Evolutionary conservation across 2,329 filamentous ascomycete genomes (phyloP).

Genomic region (Penicillium expansum): DNA sequence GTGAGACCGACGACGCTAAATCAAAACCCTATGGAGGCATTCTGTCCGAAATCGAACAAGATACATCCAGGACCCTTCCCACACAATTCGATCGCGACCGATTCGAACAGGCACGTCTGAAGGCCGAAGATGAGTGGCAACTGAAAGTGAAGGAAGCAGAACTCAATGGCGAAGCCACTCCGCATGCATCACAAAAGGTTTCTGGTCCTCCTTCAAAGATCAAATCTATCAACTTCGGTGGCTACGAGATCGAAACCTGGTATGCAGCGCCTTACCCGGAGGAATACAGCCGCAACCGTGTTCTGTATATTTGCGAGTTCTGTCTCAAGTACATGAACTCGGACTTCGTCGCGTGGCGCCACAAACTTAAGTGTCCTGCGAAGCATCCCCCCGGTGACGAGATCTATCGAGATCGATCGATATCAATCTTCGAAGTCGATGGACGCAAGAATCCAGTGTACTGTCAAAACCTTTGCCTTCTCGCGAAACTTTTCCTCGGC

Average conservation of each 20-base stretch:
- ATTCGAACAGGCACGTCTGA: conserved; percentile 86
- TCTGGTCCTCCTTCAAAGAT: conserved; percentile 92
- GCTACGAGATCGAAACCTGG: conserved; percentile 98
- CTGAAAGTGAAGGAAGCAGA: conserved; percentile 62
- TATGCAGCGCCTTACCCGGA: conserved; percentile 97
- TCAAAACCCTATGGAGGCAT: conserved; percentile 96
- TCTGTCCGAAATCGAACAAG: conserved; percentile 80
- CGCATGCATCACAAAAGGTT: conserved; percentile 68
- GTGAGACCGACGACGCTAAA: conserved; percentile 82
- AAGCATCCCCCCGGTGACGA: conserved; percentile 98
- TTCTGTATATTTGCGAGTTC: conserved; percentile 99
- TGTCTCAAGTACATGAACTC: conserved; percentile 99
- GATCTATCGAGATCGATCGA: conserved; percentile 90
- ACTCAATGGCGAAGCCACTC: conserved; percentile 60
- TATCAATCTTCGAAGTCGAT: conserved; percentile 97
- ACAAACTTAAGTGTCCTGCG: conserved; percentile 93
- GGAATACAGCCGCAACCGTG: conserved; percentile 93
- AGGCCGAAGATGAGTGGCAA: conserved; percentile 90
- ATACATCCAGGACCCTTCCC: conserved; percentile 85
- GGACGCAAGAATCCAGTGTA: conserved; percentile 90
- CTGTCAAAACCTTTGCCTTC: conserved; percentile 90
- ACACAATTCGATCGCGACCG: conserved; percentile 73
- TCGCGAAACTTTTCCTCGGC: conserved; percentile 94
- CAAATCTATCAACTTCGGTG: conserved; percentile 97
- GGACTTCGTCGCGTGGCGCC: conserved; percentile 95